Evolutionary conservation across 352 stramenopile species (phyloP).

Genomic region (Phytopythium helicoides): DNA sequence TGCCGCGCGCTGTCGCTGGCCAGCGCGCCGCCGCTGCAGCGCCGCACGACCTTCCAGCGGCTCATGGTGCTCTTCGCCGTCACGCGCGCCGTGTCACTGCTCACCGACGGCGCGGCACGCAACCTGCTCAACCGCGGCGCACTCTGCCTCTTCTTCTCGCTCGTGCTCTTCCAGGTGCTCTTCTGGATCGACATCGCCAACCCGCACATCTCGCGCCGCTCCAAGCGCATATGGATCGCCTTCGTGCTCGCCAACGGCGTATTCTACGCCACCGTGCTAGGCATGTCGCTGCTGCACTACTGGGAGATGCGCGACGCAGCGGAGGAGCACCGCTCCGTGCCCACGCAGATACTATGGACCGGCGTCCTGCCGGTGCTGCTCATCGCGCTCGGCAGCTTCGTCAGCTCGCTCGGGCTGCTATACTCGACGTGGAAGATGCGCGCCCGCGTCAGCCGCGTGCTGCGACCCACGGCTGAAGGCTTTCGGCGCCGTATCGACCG

Average conservation of each 20-base stretch:
- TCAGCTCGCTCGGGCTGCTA: slow-evolving; percentile 60
- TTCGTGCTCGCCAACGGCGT: slow-evolving; percentile 69
- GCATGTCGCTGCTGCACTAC: slow-evolving; percentile 50
- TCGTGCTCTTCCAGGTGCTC: slow-evolving; percentile 84
- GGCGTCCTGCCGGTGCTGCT: slow-evolving; percentile 65
- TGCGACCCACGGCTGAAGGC: slow-evolving; percentile 42
- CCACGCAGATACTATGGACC: slow-evolving; percentile 29
- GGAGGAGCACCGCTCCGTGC: slow-evolving; percentile 11
- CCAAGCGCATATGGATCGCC: slow-evolving; percentile 69
- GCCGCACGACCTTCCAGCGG: slow-evolving; percentile 68
- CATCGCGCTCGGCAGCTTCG: slow-evolving; percentile 65
- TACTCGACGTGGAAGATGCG: slow-evolving; percentile 81
- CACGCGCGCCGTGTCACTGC: slow-evolving; percentile 53
- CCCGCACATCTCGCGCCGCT: slow-evolving; percentile 68
- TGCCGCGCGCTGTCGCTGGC: slow-evolving; percentile 40
- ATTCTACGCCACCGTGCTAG: slow-evolving; percentile 73
- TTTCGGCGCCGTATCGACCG: slow-evolving; percentile 50
- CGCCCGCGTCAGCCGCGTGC: slow-evolving; percentile 60
- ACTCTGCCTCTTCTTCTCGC: slow-evolving; percentile 83
- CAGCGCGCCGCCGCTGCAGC: slow-evolving; percentile 20
- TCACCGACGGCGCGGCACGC: slow-evolving; percentile 26
- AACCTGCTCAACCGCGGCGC: slow-evolving; percentile 69
- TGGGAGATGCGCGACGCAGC: slow-evolving; percentile 19
- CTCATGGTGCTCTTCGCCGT: slow-evolving; percentile 65
- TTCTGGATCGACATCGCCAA: slow-evolving; percentile 89